A percentile compares a stretch with the other conserved stretches of the same genome.
These are phyloP conservation scores for Solanum clarkiae DNA, from an alignment of 257 asterid genomes.

Conservation along the genomic window DNA sequence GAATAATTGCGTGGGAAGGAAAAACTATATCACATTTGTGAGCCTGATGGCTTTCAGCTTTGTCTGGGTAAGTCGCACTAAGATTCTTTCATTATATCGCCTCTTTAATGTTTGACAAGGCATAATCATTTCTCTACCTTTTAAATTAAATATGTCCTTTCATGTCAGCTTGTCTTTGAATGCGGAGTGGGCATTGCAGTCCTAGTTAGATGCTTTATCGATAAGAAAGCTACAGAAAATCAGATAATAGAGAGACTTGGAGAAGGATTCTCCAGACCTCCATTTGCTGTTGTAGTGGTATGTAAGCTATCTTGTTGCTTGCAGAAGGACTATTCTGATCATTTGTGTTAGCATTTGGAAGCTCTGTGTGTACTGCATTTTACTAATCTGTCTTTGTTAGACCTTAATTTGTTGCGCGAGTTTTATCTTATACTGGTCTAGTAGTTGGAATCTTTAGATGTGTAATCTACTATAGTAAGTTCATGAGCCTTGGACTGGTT, in stretches of 20 bases:
- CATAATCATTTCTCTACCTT: background rate
- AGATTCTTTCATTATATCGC: background rate
- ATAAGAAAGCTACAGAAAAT: slow-evolving; percentile 57
- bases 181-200: slow-evolving; percentile 75
- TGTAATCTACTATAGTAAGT: background rate
- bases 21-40: slow-evolving; percentile 69
- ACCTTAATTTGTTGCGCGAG: background rate
- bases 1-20: slow-evolving; percentile 92
- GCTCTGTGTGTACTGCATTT: background rate
- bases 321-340: background rate
- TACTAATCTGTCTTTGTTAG: background rate
- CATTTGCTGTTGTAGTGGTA: slow-evolving; percentile 94
- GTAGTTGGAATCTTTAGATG: background rate
- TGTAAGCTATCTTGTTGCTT: background rate
- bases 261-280: slow-evolving; percentile 91
- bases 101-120: background rate
- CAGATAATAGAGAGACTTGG: slow-evolving; percentile 76
- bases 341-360: background rate
- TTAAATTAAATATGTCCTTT: slow-evolving; percentile 7
- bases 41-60: slow-evolving; percentile 92
- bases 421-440: background rate
- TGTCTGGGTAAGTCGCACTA: slow-evolving; percentile 51
- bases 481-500: background rate
- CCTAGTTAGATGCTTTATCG: slow-evolving; percentile 81
- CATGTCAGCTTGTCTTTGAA: slow-evolving; percentile 78